Base-by-base conservation (phyloP, 2,329 filamentous ascomycete genomes). In the Fusarium nisikadoi region DNA sequence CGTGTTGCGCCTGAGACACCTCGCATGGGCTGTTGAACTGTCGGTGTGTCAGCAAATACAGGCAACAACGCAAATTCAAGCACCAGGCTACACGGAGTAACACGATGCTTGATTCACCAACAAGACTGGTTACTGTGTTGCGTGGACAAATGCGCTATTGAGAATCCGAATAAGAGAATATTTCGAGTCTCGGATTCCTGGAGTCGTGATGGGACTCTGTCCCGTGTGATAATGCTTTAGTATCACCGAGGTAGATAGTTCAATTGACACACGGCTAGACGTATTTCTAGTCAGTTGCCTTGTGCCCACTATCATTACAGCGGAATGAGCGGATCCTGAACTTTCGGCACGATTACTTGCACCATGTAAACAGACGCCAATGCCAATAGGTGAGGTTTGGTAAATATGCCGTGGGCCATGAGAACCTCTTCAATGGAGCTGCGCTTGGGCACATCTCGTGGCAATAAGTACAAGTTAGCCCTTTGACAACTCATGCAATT, bases 41-140 rank as follows among this genome's bases (percentile, higher is more conserved):
- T 59, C 36, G 71, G 58, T 56, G 65, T 68, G 42, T 62, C 62
- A 27, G 65, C 57, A 63, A 57, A 39, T 41, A 64, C 47, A 65
- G 56, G 61, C 62, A 38, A 27, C 53, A 61, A 43, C 50, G 31
- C 38, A 46, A 53, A 60, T 53, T 33, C 35, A 27, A 36, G 56
- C 46, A 54, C 56, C 62, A 43, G 65, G 65, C 39, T n/a, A 41
- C 25, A 27, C 12, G 19, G 36, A 42, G 42, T 50, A 47, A 16
- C 50, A 57, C 38, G 38, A 58, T 49, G 20, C 36, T 38, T 33
- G 27, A 14, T 42, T 31, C 39, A 39, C 35, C 50, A 17, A 60
- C 23, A 39, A 60, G 38, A 41, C 8, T 35, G 46, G 27, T 12
- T 25, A 59, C 19, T 39, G 23, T 38, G 20, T 53, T 25, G n/a